phyloP scores from a whole-genome alignment of 2,329 filamentous ascomycete species.

The Furcasterigmium furcatum region DNA sequence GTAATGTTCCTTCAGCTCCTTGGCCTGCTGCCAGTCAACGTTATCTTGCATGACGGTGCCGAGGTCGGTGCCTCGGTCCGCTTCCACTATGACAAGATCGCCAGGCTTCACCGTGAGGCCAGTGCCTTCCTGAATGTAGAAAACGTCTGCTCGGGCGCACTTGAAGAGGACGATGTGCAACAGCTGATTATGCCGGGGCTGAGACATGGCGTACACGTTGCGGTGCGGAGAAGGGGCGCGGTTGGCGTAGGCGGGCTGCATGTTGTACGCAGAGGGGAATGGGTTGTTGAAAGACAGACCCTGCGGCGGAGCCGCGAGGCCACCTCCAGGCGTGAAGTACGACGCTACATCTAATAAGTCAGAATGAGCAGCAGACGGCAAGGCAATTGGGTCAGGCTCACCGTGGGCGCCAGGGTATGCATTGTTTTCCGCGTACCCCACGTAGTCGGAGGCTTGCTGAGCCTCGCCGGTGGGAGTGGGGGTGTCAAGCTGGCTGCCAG shows the following conservation, averaged over 20 bases:
- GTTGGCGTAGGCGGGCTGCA: slow-evolving; percentile 41
- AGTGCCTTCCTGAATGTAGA: slow-evolving; percentile 94
- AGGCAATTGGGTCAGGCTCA: slow-evolving; percentile 23
- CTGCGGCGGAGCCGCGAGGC: slow-evolving; percentile 27
- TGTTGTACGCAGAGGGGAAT: slow-evolving; percentile 43
- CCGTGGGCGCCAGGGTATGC: slow-evolving; percentile 32
- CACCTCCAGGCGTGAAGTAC: slow-evolving; percentile 31
- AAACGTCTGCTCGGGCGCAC: slow-evolving; percentile 90
- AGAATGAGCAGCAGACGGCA: slow-evolving; percentile 9
- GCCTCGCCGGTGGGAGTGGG: slow-evolving; percentile 33
- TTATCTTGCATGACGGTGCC: slow-evolving; percentile 89
- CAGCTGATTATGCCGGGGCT: slow-evolving; percentile 63
- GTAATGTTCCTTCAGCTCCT: slow-evolving; percentile 85
- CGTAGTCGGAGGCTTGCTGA: slow-evolving; percentile 38
- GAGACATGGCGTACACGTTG: slow-evolving; percentile 57
- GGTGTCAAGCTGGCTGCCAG: slow-evolving; percentile 42
- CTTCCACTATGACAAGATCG: slow-evolving; percentile 95
- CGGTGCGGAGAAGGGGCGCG: slow-evolving; percentile 60
- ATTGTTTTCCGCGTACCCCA: slow-evolving; percentile 34
- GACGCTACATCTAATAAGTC: slow-evolving; percentile 24
- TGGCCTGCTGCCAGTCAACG: slow-evolving; percentile 82
- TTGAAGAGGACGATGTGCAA: slow-evolving; percentile 96
- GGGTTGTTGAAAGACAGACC: slow-evolving; percentile 33
- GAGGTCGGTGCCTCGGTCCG: slow-evolving; percentile 91
- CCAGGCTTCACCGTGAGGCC: slow-evolving; percentile 87